A percentile compares a stretch with the other conserved stretches of the same genome.
phyloP scores from a whole-genome alignment of 805 yeast species.

The Spathaspora sp. region DNA sequence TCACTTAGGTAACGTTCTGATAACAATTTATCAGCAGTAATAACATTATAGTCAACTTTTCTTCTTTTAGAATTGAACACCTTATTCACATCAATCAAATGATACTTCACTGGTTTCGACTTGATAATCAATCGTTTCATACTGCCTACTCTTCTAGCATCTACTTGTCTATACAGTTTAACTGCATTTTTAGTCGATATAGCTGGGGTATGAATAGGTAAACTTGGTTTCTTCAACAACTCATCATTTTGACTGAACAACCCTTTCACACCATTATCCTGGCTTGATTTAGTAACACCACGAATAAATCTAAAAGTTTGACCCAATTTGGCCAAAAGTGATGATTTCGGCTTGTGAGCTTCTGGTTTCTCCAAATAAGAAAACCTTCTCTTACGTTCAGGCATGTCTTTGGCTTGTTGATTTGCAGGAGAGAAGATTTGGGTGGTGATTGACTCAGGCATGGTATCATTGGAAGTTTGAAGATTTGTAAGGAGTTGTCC shows the following conservation, averaged over 20 bases:
- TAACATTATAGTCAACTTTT: conserved; percentile 19
- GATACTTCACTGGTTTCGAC: conserved; percentile 38
- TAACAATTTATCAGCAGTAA: conserved; percentile 13
- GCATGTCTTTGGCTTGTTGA: conserved; percentile 5
- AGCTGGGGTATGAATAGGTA: conserved; percentile 1
- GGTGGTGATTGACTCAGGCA: conserved; percentile 34
- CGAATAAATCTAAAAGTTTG: conserved; percentile 32
- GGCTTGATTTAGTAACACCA: not conserved
- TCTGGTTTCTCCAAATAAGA: conserved; percentile 12
- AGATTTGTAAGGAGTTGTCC: conserved; percentile 20
- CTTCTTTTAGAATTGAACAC: conserved; percentile 34
- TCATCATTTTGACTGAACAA: conserved; percentile 26
- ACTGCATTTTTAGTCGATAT: conserved; percentile 1
- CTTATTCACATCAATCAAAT: conserved; percentile 38
- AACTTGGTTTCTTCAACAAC: conserved; percentile 9
- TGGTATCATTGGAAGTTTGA: conserved; percentile 13
- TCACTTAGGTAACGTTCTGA: conserved; percentile 17
- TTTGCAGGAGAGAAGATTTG: conserved; percentile 16
- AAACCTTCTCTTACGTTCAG: conserved; percentile 13
- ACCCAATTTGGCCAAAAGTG: conserved; percentile 29
- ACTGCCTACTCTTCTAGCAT: conserved; percentile 19
- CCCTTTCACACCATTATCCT: conserved; percentile 21
- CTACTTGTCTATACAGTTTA: conserved; percentile 9
- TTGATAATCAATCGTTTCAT: conserved; percentile 35
- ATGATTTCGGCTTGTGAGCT: conserved; percentile 14